Conservation (phyloP, 495 filamentous ascomycete species). For the Daldinia caldariorum region DNA sequence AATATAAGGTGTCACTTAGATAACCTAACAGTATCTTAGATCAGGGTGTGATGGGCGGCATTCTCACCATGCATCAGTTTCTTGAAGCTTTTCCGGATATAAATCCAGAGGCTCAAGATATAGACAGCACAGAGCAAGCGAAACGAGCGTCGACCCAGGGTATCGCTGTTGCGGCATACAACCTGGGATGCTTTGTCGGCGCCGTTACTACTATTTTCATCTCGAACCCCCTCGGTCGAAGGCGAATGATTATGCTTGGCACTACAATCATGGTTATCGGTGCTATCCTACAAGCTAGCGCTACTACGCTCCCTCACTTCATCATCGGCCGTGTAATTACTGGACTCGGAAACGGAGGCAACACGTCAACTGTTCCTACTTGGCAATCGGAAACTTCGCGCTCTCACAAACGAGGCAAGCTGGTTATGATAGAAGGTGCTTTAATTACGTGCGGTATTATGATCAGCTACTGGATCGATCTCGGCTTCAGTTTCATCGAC, state of each 20-base stretch:
- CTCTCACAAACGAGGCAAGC: slow-evolving; percentile 74
- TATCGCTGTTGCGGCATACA: slow-evolving; percentile 72
- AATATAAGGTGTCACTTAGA: slow-evolving; percentile 3
- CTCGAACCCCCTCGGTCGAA: slow-evolving; percentile 75
- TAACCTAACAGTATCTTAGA: slow-evolving; percentile 43
- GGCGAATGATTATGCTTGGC: slow-evolving; percentile 74
- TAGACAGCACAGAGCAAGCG: slow-evolving; percentile 47
- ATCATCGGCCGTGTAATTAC: slow-evolving; percentile 73
- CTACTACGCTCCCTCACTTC: slow-evolving; percentile 69
- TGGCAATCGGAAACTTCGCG: slow-evolving; percentile 85
- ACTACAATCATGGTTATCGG: slow-evolving; percentile 77
- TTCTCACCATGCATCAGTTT: slow-evolving; percentile 65
- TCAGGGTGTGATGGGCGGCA: slow-evolving; percentile 68
- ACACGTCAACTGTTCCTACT: slow-evolving; percentile 70
- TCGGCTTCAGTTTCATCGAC: slow-evolving; percentile 72
- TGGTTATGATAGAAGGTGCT: slow-evolving; percentile 82
- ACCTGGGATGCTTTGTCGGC: slow-evolving; percentile 79
- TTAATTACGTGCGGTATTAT: slow-evolving; percentile 78
- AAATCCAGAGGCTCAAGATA: slow-evolving; percentile 52
- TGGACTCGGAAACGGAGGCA: slow-evolving; percentile 72
- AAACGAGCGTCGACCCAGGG: slow-evolving; percentile 67
- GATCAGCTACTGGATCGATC: slow-evolving; percentile 80
- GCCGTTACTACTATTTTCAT: slow-evolving; percentile 75
- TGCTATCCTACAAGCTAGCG: slow-evolving; percentile 69
- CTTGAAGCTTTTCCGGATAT: slow-evolving; percentile 66